A percentile compares a stretch with the other conserved stretches of the same genome.
Conservation (phyloP, 1,284 basidiomycete genomes). For the Hemileia vastatrix region DNA sequence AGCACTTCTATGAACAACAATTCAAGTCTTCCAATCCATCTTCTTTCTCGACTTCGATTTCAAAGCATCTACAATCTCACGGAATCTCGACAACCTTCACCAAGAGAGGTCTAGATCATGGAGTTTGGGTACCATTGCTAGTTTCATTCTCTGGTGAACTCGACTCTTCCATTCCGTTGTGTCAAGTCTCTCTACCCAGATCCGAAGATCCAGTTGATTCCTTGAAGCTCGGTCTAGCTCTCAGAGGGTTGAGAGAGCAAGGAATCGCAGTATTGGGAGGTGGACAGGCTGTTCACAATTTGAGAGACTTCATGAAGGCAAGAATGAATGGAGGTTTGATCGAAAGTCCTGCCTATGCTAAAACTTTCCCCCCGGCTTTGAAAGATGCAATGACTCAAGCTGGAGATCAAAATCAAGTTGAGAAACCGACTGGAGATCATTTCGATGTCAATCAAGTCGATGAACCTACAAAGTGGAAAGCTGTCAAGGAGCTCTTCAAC, state of each 20-base stretch:
- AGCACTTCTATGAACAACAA: too few relatives aligned
- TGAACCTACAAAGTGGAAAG: conserved; percentile 24
- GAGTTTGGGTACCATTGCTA: conserved; percentile 35
- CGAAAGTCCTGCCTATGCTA: conserved; percentile 21
- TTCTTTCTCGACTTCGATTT: too few relatives aligned
- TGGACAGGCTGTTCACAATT: conserved; percentile 36
- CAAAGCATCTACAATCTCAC: conserved; percentile 22
- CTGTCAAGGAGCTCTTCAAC: conserved; percentile 24
- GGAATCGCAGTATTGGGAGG: conserved; percentile 33
- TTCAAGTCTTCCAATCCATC: too few relatives aligned
- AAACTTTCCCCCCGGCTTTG: conserved; percentile 25
- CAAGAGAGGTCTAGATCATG: conserved; percentile 33
- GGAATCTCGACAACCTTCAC: conserved; percentile 21
- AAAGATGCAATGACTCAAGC: conserved; percentile 24
- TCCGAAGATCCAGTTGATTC: conserved; percentile 26
- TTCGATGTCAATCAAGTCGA: background rate
- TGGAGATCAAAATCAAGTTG: background rate
- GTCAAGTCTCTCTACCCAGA: conserved; percentile 32
- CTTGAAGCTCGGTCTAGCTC: conserved; percentile 30
- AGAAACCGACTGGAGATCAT: background rate
- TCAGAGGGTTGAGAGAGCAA: conserved; percentile 30
- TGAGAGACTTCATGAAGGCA: conserved; percentile 26
- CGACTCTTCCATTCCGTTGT: conserved; percentile 26
- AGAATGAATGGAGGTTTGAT: background rate
- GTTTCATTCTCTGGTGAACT: conserved; percentile 28